Conservation (phyloP, 345 rosid genomes). For the Hirschfeldia incana region DNA sequence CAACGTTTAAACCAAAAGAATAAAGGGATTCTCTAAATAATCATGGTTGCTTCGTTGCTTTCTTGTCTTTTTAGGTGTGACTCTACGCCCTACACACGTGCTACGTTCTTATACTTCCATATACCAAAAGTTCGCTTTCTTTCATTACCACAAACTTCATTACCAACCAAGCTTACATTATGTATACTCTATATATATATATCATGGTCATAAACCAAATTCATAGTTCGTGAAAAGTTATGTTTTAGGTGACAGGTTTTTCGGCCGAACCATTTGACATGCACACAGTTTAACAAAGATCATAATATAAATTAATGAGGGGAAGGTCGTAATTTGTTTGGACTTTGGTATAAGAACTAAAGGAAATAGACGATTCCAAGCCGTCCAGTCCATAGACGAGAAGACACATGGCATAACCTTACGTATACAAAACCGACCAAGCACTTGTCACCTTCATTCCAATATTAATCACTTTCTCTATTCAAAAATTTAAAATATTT, state of each 20-base stretch:
- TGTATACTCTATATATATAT: background rate
- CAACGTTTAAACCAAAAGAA: slow-evolving; percentile 27
- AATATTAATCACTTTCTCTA: slow-evolving; percentile 14
- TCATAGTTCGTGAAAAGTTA: background rate
- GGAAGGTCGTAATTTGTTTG: slow-evolving; percentile 27
- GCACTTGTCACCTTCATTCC: slow-evolving; percentile 34
- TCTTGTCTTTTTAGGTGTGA: slow-evolving; percentile 30
- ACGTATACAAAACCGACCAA: slow-evolving; percentile 37
- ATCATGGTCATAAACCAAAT: background rate
- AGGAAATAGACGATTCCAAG: slow-evolving; percentile 15
- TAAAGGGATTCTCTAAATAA: slow-evolving; percentile 5
- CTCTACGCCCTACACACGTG: slow-evolving; percentile 41
- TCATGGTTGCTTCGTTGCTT: slow-evolving; percentile 40
- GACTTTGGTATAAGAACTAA: slow-evolving; percentile 23
- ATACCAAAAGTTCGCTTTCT: slow-evolving; percentile 1
- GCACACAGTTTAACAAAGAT: background rate
- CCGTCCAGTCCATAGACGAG: slow-evolving; percentile 35
- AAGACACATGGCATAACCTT: slow-evolving; percentile 30
- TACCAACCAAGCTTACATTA: background rate
- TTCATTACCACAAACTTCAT: slow-evolving; percentile 1
- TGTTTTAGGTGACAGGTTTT: background rate
- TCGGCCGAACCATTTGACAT: background rate
- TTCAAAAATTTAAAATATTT: background rate
- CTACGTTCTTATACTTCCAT: slow-evolving; percentile 12
- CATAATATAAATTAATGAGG: background rate